Base-by-base conservation (phyloP, 345 rosid genomes). In the Salix arbutifolia region DNA sequence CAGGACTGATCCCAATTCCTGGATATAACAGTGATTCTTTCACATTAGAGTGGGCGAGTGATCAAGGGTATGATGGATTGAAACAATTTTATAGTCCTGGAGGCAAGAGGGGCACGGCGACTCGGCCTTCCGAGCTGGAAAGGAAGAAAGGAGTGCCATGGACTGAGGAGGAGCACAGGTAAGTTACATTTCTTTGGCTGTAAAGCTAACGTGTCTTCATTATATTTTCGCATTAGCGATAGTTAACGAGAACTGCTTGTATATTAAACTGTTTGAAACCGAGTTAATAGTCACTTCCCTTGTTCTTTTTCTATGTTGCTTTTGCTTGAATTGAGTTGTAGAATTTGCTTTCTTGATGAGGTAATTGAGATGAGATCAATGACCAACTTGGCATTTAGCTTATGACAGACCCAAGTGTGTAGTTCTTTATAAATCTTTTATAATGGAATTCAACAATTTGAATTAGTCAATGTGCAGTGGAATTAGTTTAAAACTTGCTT, bases 141-240 rank as follows among this genome's bases (percentile, higher is more conserved):
- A 87, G 98, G 85, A 96, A 96, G 91, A 96, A 92, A 88, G 99
- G 99, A 23, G 93, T 96, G 31, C 98, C 99, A 2, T 96, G 99
- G 99, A 96, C 98, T 1, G 99, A 96, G 79, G 99, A 94, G 78
- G 99, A 96, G 79, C 99, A 96, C 86, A 96, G 97, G 99, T 94
- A 83, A 40, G 83, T 79, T 75, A 14, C 69, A 50, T 72, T 19
- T 3, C 10, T 19, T 62, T 53, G 35, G 19, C 56, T 44, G 25
- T 64, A 25, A 58, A 66, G 74, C 62, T 38, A 65, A 8, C 42
- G 4, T 58, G 42, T 60, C 17, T n/a, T 4, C 17, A 44, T 33
- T 75, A 30, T 30, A n/a, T 11, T 67, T 21, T 71, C 31, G 28
- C 26, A 60, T 40, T 28, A 72, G 26, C 53, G 64, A 23, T 67